Evolutionary conservation across 1,284 basidiomycete species (phyloP).

Genomic region (Leucoagaricus sp.): DNA sequence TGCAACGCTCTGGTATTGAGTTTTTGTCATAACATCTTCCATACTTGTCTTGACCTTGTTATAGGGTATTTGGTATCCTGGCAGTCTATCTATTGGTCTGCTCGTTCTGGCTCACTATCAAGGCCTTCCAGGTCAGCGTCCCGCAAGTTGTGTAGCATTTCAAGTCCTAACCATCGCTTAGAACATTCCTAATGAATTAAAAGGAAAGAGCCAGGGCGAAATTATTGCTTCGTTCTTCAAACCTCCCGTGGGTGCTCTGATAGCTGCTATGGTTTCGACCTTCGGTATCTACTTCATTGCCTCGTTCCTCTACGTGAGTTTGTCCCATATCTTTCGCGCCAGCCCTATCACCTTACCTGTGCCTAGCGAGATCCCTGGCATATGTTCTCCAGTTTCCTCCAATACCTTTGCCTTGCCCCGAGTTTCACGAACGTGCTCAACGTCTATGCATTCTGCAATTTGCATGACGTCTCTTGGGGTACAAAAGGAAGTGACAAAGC

Average conservation of each 20-base stretch:
- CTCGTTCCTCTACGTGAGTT: slow-evolving; percentile 86
- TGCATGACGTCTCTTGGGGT: slow-evolving; percentile 94
- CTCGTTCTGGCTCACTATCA: slow-evolving; percentile 81
- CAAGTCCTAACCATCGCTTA: slow-evolving; percentile 26
- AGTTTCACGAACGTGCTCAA: slow-evolving; percentile 95
- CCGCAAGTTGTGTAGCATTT: neutral
- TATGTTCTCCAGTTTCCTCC: slow-evolving; percentile 95
- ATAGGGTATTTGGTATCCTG: slow-evolving; percentile 78
- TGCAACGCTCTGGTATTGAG: slow-evolving; percentile 71
- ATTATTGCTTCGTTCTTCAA: slow-evolving; percentile 63
- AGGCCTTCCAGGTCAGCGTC: slow-evolving; percentile 74
- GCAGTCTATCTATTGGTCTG: slow-evolving; percentile 83
- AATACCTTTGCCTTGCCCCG: slow-evolving; percentile 88
- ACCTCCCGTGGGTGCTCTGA: slow-evolving; percentile 79
- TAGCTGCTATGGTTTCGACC: slow-evolving; percentile 88
- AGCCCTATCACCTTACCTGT: neutral
- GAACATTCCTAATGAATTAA: slow-evolving; percentile 57
- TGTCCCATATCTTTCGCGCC: neutral
- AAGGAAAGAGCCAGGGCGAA: slow-evolving; percentile 45
- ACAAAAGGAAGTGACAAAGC: slow-evolving; percentile 97
- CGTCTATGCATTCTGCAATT: slow-evolving; percentile 95
- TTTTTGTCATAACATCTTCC: neutral
- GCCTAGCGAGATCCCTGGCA: slow-evolving; percentile 93
- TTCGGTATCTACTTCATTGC: slow-evolving; percentile 85
- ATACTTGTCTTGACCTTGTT: slow-evolving; percentile 7